A percentile compares a stretch with the other conserved stretches of the same genome.
These are phyloP conservation scores for Pseudonectria foliicola DNA, from an alignment of 2,329 filamentous ascomycete species.

Conservation along the genomic window DNA sequence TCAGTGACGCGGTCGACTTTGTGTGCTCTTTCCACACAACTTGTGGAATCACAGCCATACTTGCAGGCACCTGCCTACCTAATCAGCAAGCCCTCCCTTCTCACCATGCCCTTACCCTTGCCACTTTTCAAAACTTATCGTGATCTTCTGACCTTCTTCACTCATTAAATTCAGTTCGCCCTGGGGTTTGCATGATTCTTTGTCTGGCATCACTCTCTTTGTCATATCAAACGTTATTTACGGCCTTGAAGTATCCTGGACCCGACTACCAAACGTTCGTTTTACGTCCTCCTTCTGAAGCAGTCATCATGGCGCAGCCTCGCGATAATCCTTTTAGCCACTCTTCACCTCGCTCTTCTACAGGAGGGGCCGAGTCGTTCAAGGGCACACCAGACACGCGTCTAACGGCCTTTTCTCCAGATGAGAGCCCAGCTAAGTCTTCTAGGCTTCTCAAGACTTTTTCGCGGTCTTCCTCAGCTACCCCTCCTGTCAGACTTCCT, in stretches of 20 bases:
- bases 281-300: background rate
- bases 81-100: no score
- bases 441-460: constrained; percentile 29
- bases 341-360: constrained; percentile 45
- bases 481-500: constrained; percentile 19
- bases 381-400: constrained; percentile 59
- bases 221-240: background rate
- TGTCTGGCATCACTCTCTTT: background rate
- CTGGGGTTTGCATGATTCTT: no score
- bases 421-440: constrained; percentile 42
- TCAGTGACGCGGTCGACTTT: no score
- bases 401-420: constrained; percentile 57
- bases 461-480: constrained; percentile 23
- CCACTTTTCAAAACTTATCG: no score
- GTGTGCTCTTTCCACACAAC: no score
- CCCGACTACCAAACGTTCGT: background rate
- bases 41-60: no score
- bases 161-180: no score
- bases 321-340: constrained; percentile 36
- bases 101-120: no score
- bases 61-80: no score
- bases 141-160: no score
- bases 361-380: constrained; percentile 46
- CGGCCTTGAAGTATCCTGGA: background rate
- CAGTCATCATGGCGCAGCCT: constrained; percentile 31